These are phyloP conservation scores for Moricandia moricandioides DNA, from an alignment of 345 rosid species.

Conservation along the genomic window DNA sequence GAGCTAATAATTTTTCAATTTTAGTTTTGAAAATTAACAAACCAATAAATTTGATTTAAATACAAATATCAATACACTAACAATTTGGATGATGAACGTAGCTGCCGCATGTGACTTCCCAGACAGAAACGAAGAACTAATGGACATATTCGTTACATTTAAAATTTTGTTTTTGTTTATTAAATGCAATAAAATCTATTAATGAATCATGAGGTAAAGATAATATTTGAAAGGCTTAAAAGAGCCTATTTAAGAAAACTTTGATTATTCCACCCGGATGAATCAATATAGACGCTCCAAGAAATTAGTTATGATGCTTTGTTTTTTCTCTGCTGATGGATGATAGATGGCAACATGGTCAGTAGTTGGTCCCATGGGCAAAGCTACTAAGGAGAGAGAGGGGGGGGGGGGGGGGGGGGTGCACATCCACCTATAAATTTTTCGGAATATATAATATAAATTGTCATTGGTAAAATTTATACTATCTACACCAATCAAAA, in stretches of 20 bases:
- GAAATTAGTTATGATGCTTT: neutral
- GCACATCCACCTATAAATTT: neutral
- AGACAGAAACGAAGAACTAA: too few species aligned
- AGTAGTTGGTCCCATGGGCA: neutral
- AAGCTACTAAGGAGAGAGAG: neutral
- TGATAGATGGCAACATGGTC: neutral
- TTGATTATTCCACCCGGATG: neutral
- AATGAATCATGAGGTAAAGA: neutral
- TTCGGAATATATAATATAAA: too few species aligned
- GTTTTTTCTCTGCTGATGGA: neutral
- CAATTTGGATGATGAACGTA: neutral
- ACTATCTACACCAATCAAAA: neutral
- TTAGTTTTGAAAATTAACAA: neutral
- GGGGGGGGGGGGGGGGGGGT: neutral
- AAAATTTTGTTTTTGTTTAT: neutral
- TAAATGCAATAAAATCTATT: neutral
- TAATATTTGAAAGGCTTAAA: neutral
- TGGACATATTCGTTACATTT: neutral
- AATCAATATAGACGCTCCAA: neutral
- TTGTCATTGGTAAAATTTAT: neutral
- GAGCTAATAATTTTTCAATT: neutral
- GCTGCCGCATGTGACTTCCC: neutral
- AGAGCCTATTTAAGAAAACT: neutral
- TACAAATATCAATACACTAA: neutral
- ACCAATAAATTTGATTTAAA: neutral